These are phyloP conservation scores for Aegilops umbellulata DNA, from an alignment of 176 grass and related monocot genomes.

Conservation along the genomic window DNA sequence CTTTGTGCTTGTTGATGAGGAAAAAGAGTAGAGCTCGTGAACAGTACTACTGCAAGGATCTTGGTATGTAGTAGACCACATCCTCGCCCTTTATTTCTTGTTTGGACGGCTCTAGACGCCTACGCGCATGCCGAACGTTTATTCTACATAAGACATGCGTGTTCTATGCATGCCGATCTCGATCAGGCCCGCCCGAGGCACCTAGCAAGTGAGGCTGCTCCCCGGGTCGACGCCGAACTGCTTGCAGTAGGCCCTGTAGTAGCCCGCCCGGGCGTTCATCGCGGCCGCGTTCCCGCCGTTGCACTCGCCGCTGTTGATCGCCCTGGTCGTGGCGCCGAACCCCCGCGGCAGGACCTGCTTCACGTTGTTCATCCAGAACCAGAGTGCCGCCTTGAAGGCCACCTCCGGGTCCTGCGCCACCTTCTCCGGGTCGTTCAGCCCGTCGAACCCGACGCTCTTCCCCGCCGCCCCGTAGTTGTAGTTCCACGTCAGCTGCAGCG, in stretches of 20 bases:
- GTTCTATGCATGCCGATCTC: neutral
- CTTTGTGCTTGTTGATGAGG: no score
- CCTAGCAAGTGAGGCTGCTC: constrained; percentile 19
- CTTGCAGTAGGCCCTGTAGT: constrained; percentile 28
- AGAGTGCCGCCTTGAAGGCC: constrained; percentile 69
- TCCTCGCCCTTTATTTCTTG: neutral
- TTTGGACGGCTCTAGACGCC: neutral
- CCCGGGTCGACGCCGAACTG: constrained; percentile 32
- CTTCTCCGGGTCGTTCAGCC: constrained; percentile 45
- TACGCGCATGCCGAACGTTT: neutral
- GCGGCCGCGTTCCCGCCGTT: neutral
- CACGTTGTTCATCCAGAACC: constrained; percentile 77
- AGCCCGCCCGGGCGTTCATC: neutral
- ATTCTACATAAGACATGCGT: neutral
- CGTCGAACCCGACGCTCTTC: constrained; percentile 58
- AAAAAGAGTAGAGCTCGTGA: no score
- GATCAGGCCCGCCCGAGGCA: neutral
- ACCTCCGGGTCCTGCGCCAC: constrained; percentile 62
- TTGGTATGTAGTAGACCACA: neutral
- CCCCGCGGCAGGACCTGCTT: constrained; percentile 46
- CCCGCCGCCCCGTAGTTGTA: constrained; percentile 87
- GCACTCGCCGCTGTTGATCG: constrained; percentile 43
- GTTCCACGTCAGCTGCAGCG: constrained; percentile 76
- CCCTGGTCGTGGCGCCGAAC: constrained; percentile 55
- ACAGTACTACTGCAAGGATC: no score